Evolutionary conservation across 495 filamentous ascomycete species (phyloP).

Genomic region (Amphirosellinia nigrospora): DNA sequence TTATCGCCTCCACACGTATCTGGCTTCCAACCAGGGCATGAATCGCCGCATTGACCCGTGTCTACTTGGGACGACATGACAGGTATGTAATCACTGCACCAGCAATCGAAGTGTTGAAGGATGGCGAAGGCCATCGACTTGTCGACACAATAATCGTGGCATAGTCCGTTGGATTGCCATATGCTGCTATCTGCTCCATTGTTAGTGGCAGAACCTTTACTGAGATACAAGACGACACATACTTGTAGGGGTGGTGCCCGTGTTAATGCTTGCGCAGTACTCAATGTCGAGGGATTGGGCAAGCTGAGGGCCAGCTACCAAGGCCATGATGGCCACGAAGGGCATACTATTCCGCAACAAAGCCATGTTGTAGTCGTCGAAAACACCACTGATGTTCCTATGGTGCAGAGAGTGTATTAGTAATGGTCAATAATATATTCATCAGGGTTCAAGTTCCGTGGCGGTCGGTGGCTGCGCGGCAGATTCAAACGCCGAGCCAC

Average conservation of each 20-base stretch:
- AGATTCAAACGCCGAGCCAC: background rate
- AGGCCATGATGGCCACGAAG: constrained; percentile 24
- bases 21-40: constrained; percentile 49
- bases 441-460: background rate
- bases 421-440: background rate
- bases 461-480: background rate
- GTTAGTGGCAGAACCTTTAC: constrained; percentile 16
- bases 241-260: constrained; percentile 44
- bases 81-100: constrained; percentile 52
- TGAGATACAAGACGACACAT: constrained; percentile 31
- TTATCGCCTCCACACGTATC: constrained; percentile 51
- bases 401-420: background rate
- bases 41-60: constrained; percentile 37
- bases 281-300: constrained; percentile 39
- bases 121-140: constrained; percentile 47
- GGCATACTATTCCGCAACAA: constrained; percentile 22
- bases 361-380: constrained; percentile 30
- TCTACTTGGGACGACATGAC: constrained; percentile 38
- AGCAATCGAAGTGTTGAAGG: constrained; percentile 46
- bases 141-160: constrained; percentile 43
- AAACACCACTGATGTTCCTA: background rate
- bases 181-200: constrained; percentile 42
- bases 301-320: constrained; percentile 18
- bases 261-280: constrained; percentile 52
- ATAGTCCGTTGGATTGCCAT: constrained; percentile 56